phyloP scores from a whole-genome alignment of 1,284 basidiomycete genomes.

The Takashimella koratensis region DNA sequence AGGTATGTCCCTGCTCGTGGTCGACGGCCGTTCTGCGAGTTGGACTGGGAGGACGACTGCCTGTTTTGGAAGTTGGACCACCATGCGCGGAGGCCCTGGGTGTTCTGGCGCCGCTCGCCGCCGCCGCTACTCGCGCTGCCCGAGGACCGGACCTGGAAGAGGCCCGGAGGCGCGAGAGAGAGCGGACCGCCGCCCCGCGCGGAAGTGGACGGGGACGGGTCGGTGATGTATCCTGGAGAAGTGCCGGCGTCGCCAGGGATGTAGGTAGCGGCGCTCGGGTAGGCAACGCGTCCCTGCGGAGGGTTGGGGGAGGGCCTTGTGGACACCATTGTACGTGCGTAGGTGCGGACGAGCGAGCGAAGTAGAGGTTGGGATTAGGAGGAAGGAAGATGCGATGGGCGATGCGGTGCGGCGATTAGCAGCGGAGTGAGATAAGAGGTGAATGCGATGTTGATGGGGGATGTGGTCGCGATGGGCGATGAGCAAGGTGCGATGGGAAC shows the following conservation, averaged over 20 bases:
- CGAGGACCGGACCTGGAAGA: background rate
- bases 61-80: conserved; percentile 62
- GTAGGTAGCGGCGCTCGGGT: conserved; percentile 39
- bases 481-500: no score
- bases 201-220: conserved; percentile 9
- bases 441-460: background rate
- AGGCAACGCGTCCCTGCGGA: conserved; percentile 33
- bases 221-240: conserved; percentile 20
- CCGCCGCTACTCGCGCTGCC: background rate
- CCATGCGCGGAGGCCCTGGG: conserved; percentile 67
- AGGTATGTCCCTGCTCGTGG: conserved; percentile 9
- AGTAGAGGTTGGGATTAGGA: background rate
- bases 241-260: conserved; percentile 33
- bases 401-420: background rate
- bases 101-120: conserved; percentile 28
- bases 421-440: background rate
- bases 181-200: background rate
- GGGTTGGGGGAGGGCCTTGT: conserved; percentile 39
- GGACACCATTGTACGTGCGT: conserved; percentile 31
- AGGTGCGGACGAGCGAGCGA: background rate
- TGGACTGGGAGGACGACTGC: background rate
- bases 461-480: background rate
- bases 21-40: background rate
- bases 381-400: background rate
- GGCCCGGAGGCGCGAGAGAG: background rate